Conservation (phyloP, 768 basidiomycete genomes). For the Pulveroboletus frians region DNA sequence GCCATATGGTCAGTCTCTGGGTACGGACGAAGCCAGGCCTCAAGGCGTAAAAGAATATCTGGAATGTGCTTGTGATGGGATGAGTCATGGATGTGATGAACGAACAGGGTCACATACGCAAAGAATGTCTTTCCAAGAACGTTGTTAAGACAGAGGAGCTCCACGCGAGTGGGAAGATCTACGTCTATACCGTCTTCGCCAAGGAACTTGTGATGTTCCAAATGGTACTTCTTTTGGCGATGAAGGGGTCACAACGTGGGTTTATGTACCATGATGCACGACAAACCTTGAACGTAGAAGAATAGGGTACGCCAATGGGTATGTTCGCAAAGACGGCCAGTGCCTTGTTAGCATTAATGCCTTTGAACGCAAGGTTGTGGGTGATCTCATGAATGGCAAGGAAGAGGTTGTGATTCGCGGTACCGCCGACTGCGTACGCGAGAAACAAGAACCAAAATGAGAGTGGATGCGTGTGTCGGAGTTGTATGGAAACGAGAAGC, state of each 20-base stretch:
- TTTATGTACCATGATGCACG: neutral
- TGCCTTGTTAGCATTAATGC: slow-evolving; percentile 76
- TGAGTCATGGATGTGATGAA: slow-evolving; percentile 5
- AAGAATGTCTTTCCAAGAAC: slow-evolving; percentile 98
- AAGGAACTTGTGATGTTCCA: slow-evolving; percentile 93
- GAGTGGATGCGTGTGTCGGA: slow-evolving; percentile 64
- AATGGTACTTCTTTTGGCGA: slow-evolving; percentile 68
- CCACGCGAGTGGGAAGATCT: slow-evolving; percentile 84
- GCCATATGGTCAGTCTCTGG: slow-evolving; percentile 80
- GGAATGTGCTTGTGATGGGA: slow-evolving; percentile 70
- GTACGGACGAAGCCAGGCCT: slow-evolving; percentile 89
- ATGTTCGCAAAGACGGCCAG: slow-evolving; percentile 89
- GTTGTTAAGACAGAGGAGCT: slow-evolving; percentile 84
- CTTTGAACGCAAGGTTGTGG: slow-evolving; percentile 90
- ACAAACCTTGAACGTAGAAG: slow-evolving; percentile 87
- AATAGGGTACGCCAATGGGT: slow-evolving; percentile 92
- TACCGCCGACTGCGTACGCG: slow-evolving; percentile 88
- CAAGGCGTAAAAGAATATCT: slow-evolving; percentile 96
- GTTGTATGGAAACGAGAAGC: slow-evolving; percentile 52
- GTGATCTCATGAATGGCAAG: slow-evolving; percentile 98
- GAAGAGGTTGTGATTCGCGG: slow-evolving; percentile 96
- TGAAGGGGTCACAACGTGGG: slow-evolving; percentile 1
- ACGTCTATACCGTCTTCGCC: slow-evolving; percentile 97
- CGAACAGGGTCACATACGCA: slow-evolving; percentile 50
- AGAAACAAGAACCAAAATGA: slow-evolving; percentile 68